Percentiles rank a stretch among this genome's conserved stretches.
These are phyloP conservation scores for Kwoniella shivajii DNA, from an alignment of 1,284 basidiomycete genomes.

Conservation along the genomic window DNA sequence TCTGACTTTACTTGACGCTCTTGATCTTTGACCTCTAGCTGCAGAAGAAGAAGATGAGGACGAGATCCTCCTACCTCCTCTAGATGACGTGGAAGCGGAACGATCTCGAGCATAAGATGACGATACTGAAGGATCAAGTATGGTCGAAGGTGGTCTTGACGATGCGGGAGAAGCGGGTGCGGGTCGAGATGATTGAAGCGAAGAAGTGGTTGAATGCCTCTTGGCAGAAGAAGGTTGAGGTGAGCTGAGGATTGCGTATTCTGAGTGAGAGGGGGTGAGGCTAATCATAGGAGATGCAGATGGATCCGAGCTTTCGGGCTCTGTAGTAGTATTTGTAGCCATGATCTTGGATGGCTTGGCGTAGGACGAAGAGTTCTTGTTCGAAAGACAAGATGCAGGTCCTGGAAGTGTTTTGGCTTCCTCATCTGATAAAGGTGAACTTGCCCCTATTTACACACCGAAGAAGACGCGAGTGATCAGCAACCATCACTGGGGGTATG, in stretches of 20 bases:
- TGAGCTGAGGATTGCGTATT: background rate
- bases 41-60: constrained; percentile 6
- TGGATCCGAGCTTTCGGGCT: too few relatives aligned
- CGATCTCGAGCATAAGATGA: constrained; percentile 12
- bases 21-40: background rate
- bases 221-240: constrained; percentile 6
- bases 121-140: constrained; percentile 11
- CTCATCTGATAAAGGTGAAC: too few relatives aligned
- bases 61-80: constrained; percentile 4
- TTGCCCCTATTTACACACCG: too few relatives aligned
- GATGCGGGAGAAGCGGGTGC: constrained; percentile 44
- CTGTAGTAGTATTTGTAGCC: too few relatives aligned
- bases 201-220: background rate
- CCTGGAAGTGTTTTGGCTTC: too few relatives aligned
- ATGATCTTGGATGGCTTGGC: too few relatives aligned
- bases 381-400: too few relatives aligned
- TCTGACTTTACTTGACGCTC: constrained; percentile 10
- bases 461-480: too few relatives aligned
- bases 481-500: too few relatives aligned
- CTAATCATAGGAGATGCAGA: background rate
- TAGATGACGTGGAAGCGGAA: constrained; percentile 21
- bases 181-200: constrained; percentile 38
- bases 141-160: constrained; percentile 36
- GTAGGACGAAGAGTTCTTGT: too few relatives aligned
- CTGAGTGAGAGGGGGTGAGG: background rate